Evolutionary conservation across 768 basidiomycete genomes (phyloP), one percentile per base, ranked within the genome.

Genomic region (Gymnopilus dilepis): DNA sequence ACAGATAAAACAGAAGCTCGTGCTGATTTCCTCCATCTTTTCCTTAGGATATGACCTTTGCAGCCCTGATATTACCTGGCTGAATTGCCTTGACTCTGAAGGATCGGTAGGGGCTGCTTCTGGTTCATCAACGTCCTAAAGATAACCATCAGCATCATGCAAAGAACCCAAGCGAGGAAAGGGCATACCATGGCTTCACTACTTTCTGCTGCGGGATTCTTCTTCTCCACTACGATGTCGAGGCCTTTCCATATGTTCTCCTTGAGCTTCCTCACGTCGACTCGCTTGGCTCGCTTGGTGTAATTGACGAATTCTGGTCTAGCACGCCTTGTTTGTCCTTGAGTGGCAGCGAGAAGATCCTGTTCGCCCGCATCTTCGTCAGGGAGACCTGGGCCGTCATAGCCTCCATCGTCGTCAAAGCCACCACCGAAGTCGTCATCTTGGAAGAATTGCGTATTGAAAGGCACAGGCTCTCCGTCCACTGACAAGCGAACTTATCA

Each of bases 1-100:
- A 70, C 97, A 99, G 73, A 99, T 99, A 80, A 99, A 99, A 74
- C 97, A 99, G 87, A 97, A 99, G 65, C 94, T 97, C 15, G 97
- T 99, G 73, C 95, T 97, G 72, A 99, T 97, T 65, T 99, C 97
- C 40, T 91, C 91, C 90, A 99, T 92, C 80, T 97, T 98, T 42
- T 98, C 96, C 60, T 78, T 78, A 0, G 97, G 95, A 74, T 99
- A 99, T 6, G 90, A 86, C 54, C 78, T 82, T 66, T 92, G 87
- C 33, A 99, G 82, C 17, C 88, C 88, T 1, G 87, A 83, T 66
- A 99, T 92, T 64, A 99, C 95, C 58, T 86, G 84, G 58, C 86
- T 86, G 73, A 95, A 95, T 56, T 84, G 82, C 15, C 90, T 82
- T 8, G 84, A 82, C 58, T 92, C 91, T 0, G 75, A 69, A 1